These are phyloP conservation scores for Talaromyces piceae DNA, from an alignment of 2,329 filamentous ascomycete genomes.

Conservation along the genomic window DNA sequence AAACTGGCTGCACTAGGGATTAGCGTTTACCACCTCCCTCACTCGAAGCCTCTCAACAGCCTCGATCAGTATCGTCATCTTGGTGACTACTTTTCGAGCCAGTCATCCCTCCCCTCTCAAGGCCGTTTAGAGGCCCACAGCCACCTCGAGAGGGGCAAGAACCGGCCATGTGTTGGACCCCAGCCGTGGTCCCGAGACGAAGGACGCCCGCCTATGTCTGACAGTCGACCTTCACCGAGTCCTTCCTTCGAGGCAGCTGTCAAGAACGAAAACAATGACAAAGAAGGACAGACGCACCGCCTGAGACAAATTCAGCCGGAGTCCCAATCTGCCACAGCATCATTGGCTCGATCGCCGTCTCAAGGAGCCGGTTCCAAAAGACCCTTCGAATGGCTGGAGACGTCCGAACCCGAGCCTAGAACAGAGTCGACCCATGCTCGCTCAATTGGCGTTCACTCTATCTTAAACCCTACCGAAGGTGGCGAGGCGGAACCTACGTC, in stretches of 20 bases:
- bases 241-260: slow-evolving; percentile 21
- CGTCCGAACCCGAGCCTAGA: slow-evolving; percentile 28
- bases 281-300: slow-evolving; percentile 1
- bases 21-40: slow-evolving; percentile 28
- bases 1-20: slow-evolving; percentile 36
- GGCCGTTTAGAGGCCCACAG: slow-evolving; percentile 24
- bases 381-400: slow-evolving; percentile 30
- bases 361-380: slow-evolving; percentile 19
- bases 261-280: slow-evolving; percentile 5
- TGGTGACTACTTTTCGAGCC: slow-evolving; percentile 19
- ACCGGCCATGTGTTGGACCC: slow-evolving; percentile 31
- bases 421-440: slow-evolving; percentile 24
- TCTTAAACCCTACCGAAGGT: slow-evolving; percentile 31
- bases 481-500: slow-evolving; percentile 6
- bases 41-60: slow-evolving; percentile 24
- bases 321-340: slow-evolving; percentile 17
- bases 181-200: slow-evolving; percentile 20
- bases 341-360: neutral
- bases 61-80: slow-evolving; percentile 24
- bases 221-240: slow-evolving; percentile 23
- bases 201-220: slow-evolving; percentile 34
- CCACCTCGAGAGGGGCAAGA: slow-evolving; percentile 32
- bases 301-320: slow-evolving; percentile 1
- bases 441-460: slow-evolving; percentile 35
- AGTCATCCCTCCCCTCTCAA: slow-evolving; percentile 31